These are phyloP conservation scores for Bondarzewia mesenterica DNA, from an alignment of 1,284 basidiomycete species.

Conservation along the genomic window DNA sequence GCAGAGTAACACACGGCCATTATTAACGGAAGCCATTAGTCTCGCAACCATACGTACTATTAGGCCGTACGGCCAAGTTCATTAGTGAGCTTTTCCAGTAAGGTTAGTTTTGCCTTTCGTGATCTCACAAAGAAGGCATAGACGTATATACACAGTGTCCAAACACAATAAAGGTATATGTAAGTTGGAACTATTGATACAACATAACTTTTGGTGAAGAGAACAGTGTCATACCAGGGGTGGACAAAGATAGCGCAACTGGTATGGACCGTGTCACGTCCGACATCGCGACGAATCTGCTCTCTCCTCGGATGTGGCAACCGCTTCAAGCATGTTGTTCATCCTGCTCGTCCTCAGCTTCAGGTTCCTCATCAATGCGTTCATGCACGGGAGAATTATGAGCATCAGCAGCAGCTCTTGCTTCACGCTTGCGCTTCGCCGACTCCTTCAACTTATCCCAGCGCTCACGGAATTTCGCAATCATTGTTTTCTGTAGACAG, in stretches of 20 bases:
- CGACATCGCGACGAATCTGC: too few species aligned
- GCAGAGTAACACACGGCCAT: too few species aligned
- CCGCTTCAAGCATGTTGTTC: constrained; percentile 7
- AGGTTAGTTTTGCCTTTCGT: too few species aligned
- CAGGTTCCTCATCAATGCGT: constrained; percentile 71
- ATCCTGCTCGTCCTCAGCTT: constrained; percentile 46
- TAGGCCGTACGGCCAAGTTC: too few species aligned
- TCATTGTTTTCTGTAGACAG: constrained; percentile 62
- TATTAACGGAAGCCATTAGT: too few species aligned
- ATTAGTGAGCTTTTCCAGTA: too few species aligned
- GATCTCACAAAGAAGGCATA: not conserved
- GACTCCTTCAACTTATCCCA: constrained; percentile 87
- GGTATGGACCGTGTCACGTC: too few species aligned
- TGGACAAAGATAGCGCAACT: too few species aligned
- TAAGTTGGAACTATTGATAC: not conserved
- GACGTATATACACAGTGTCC: not conserved
- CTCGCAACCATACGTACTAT: too few species aligned
- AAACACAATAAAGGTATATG: not conserved
- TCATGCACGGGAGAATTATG: constrained; percentile 44
- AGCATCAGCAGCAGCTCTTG: constrained; percentile 48
- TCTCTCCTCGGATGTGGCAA: too few species aligned
- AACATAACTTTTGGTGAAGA: not conserved
- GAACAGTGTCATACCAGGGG: not conserved
- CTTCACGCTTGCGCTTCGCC: constrained; percentile 79
- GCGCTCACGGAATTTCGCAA: constrained; percentile 75